Evolutionary conservation across 176 grass and related monocot species (phyloP), one percentile per base, ranked within the genome.

Genomic region (Guadua angustifolia): DNA sequence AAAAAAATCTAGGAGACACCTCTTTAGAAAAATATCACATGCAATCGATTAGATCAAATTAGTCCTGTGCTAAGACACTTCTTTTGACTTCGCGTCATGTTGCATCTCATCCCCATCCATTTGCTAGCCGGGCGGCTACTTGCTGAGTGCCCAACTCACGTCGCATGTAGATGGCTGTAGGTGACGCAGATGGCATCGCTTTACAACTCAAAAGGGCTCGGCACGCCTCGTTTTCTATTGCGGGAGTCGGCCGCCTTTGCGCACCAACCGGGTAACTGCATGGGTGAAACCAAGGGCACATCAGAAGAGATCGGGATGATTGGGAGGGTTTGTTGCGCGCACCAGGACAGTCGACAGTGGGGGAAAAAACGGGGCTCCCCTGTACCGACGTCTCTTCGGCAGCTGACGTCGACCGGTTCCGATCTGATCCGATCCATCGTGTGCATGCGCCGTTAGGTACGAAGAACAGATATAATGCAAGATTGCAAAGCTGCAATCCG

Each of bases 261-360:
- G 78, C 84, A 86, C 88, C 84, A 71, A 90, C 84, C 74, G 40
- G n/a, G 18, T 19, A 36, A 22, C 10, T 7, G 64, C 33, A 40
- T 40, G 24, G 70, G 70, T 17, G 13, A 72, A 36, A 51, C 57
- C 8, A 25, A 60, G 25, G 43, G 21, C 51, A 15, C 38, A 25
- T 2, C 6, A 4, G 21, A 25, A 1, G 2, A 4, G 21, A 7
- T 7, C 39, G 7, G 39, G 6, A 74, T 73, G 80, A 73, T 84
- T 79, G 80, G 77, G 53, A 42, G 21, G 51, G 66, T 83, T 76
- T 47, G 52, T 79, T 58, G 80, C 40, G 66, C 88, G 73, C 73
- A 69, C 21, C 49, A 71, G 88, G 83, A 82, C 83, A 86, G 75
- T 58, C n/a, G n/a, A n/a, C n/a, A n/a, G n/a, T n/a, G n/a, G 82